Evolutionary conservation across 2,329 filamentous ascomycete genomes (phyloP), one percentile per base, ranked within the genome.

Genomic region (Chaetomiaceae sp.): DNA sequence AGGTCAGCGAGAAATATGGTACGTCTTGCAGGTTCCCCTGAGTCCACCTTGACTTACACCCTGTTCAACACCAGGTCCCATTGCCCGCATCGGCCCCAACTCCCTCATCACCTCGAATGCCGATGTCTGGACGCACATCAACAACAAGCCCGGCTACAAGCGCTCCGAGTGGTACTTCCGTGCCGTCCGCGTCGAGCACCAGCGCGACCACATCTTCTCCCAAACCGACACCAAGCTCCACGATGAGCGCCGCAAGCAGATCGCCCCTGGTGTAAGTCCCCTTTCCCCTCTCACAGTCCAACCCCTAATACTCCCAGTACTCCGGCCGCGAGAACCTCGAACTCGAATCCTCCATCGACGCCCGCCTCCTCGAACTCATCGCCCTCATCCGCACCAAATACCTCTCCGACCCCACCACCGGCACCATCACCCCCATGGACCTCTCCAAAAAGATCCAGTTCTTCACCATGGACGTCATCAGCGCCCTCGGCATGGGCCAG

Each of bases 401-500:
- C 60, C 61, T 72, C 31, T 37, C 47, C 2, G 12, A 76, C 60
- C 61, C 72, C 27, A 27, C 47, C 17, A 31, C 40, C 17, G n/a
- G 53, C 3, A 63, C 60, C 27, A 19, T 27, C 15, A 74, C 75
- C 34, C 65, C 72, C 3, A 68, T 81, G 63, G 77, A 82, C 60
- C 62, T 77, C 38, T 72, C 72, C 20, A 64, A 66, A 23, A 77
- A 78, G 53, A 71, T 75, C 5, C 76, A 79, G 37, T 81, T 72
- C 66, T 75, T 82, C 53, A 78, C 79, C 1, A 67, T 83, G 14
- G 81, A 83, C 56, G 73, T 82, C 37, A 80, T 84, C 58, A 77
- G 73, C 37, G 72, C 74, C 46, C 62, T 83, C 15, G 76, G 75
- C 0, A 75, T 81, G 31, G 79, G 78, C 20, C 61, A 74, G 33